phyloP scores from a whole-genome alignment of 2,329 filamentous ascomycete genomes.

The Ophiostoma pallidulum region DNA sequence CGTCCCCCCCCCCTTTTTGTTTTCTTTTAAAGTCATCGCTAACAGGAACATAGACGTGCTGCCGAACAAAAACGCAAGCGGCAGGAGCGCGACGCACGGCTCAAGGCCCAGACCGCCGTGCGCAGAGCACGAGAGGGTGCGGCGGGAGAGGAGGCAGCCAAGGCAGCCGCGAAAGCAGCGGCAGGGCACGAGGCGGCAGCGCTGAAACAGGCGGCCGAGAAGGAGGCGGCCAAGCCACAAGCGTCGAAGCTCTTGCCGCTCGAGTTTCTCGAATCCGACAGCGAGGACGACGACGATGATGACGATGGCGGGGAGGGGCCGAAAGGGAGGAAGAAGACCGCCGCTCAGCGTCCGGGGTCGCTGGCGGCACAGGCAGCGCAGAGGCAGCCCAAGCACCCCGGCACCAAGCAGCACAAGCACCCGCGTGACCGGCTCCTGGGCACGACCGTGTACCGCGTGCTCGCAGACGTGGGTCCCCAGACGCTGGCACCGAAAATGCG shows the following conservation, averaged over 20 bases:
- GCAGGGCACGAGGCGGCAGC: slow-evolving; percentile 16
- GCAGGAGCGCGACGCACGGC: slow-evolving; percentile 42
- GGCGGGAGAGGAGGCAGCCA: slow-evolving; percentile 13
- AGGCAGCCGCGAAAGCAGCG: slow-evolving; percentile 11
- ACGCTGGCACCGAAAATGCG: slow-evolving; percentile 39
- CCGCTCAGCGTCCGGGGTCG: no score
- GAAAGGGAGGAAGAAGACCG: background rate
- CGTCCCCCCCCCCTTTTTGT: background rate
- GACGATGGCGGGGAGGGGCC: slow-evolving; percentile 15
- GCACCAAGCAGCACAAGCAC: slow-evolving; percentile 25
- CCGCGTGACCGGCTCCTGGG: slow-evolving; percentile 42
- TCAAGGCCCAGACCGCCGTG: slow-evolving; percentile 46
- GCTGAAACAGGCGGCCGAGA: slow-evolving; percentile 12
- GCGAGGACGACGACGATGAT: slow-evolving; percentile 29
- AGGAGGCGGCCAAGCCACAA: slow-evolving; percentile 23
- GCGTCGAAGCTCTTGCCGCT: slow-evolving; percentile 41
- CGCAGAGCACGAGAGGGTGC: slow-evolving; percentile 29
- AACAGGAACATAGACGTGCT: slow-evolving; percentile 35
- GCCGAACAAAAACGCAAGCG: slow-evolving; percentile 45
- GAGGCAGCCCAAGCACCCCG: background rate
- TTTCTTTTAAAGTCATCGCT: background rate
- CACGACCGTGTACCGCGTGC: slow-evolving; percentile 42
- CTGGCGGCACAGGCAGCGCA: background rate
- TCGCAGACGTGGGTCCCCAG: slow-evolving; percentile 34
- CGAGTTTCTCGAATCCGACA: slow-evolving; percentile 46